These are phyloP conservation scores for Lactifluus rugatus DNA, from an alignment of 768 basidiomycete species.

Conservation along the genomic window DNA sequence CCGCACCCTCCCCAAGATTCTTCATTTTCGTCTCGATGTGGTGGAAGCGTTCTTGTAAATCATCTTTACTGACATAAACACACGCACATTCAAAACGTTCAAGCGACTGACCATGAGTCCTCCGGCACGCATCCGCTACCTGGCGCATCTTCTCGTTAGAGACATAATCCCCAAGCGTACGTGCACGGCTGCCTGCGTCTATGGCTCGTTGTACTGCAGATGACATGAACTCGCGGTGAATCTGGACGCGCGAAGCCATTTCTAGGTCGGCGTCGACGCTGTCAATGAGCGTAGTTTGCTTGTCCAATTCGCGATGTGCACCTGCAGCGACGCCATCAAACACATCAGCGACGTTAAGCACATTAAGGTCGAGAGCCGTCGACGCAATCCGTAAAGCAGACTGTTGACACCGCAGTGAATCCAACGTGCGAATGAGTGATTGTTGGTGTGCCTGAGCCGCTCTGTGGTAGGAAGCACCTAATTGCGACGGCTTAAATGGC, in stretches of 20 bases:
- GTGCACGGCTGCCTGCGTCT: conserved; percentile 54
- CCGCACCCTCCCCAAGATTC: conserved; percentile 16
- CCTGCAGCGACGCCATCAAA: conserved; percentile 54
- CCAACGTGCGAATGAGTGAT: conserved; percentile 40
- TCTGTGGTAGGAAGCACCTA: conserved; percentile 57
- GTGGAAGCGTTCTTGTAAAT: conserved; percentile 50
- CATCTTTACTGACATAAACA: conserved; percentile 2
- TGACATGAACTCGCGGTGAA: conserved; percentile 72
- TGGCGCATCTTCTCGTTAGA: conserved; percentile 69
- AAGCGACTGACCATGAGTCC: conserved; percentile 50
- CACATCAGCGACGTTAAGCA: conserved; percentile 59
- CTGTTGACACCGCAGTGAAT: conserved; percentile 53
- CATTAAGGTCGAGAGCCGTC: conserved; percentile 58
- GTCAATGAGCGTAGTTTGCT: conserved; percentile 51
- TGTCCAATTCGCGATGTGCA: conserved; percentile 53
- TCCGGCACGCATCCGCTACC: conserved; percentile 61
- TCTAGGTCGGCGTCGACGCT: conserved; percentile 65
- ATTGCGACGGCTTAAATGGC: conserved; percentile 57
- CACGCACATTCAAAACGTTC: neutral
- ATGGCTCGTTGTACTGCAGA: conserved; percentile 55
- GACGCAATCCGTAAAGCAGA: conserved; percentile 68
- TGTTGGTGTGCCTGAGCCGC: conserved; percentile 58
- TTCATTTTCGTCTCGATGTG: conserved; percentile 22
- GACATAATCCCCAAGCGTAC: conserved; percentile 75
- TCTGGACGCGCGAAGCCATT: conserved; percentile 51